Evolutionary conservation across 2,329 filamentous ascomycete genomes (phyloP).

Genomic region (Aspergillus fijiensis): DNA sequence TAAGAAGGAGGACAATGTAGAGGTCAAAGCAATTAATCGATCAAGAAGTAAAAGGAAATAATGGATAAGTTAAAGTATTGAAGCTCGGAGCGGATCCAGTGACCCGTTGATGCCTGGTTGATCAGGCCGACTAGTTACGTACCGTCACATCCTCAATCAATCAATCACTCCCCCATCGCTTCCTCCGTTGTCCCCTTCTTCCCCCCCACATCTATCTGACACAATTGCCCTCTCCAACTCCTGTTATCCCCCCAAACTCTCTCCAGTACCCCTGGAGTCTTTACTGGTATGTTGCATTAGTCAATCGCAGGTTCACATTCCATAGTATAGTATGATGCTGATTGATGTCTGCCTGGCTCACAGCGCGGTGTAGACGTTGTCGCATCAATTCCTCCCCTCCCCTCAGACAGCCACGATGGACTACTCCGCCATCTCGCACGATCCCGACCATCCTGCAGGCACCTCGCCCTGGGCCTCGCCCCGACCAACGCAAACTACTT

Average conservation of each 20-base stretch:
- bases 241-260: conserved; percentile 1
- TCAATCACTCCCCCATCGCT: background rate
- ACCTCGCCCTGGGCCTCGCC: conserved; percentile 65
- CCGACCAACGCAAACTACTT: conserved; percentile 48
- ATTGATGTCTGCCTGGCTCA: conserved; percentile 10
- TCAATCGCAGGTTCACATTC: background rate
- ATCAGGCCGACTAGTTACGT: conserved; percentile 19
- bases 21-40: background rate
- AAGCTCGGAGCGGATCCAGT: conserved; percentile 9
- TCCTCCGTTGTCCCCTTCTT: conserved; percentile 5
- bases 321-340: conserved; percentile 2
- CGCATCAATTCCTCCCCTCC: conserved; percentile 14
- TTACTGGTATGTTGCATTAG: conserved; percentile 20
- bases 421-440: conserved; percentile 60
- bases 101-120: conserved; percentile 20
- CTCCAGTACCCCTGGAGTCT: conserved; percentile 1
- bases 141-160: conserved; percentile 20
- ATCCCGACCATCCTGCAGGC: conserved; percentile 59
- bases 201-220: conserved; percentile 4
- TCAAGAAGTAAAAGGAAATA: conserved; percentile 11
- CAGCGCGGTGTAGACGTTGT: conserved; percentile 22
- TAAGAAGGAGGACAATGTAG: background rate
- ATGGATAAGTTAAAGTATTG: background rate
- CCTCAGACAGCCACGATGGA: conserved; percentile 54
- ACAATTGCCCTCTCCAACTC: conserved; percentile 5